phyloP scores from a whole-genome alignment of 805 yeast species.

The Sugiyamaella qingdaonensis region DNA sequence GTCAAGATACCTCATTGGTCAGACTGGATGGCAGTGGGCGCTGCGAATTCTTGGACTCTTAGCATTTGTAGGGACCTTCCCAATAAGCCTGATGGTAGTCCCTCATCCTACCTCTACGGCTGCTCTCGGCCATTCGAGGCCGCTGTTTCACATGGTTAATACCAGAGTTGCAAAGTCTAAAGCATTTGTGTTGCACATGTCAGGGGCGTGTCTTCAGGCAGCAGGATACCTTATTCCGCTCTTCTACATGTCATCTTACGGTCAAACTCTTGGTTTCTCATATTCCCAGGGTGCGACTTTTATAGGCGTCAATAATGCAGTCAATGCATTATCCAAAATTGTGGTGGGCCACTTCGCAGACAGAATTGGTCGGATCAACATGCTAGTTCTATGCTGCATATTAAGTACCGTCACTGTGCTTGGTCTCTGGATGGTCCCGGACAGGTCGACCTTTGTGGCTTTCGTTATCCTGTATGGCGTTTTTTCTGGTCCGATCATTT shows the following conservation, averaged over 20 bases:
- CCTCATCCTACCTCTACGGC: conserved; percentile 9
- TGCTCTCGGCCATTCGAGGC: neutral
- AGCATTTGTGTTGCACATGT: conserved; percentile 17
- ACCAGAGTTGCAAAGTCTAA: conserved; percentile 9
- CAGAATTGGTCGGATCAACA: conserved; percentile 50
- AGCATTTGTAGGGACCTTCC: conserved; percentile 10
- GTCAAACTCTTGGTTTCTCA: conserved; percentile 18
- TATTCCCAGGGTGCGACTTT: conserved; percentile 20
- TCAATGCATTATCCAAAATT: conserved; percentile 33
- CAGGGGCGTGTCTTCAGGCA: conserved; percentile 17
- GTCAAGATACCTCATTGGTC: conserved; percentile 10
- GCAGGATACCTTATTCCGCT: conserved; percentile 22
- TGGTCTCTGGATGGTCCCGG: conserved; percentile 32
- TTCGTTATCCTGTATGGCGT: conserved; percentile 22
- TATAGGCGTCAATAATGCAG: conserved; percentile 22
- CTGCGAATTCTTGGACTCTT: conserved; percentile 18
- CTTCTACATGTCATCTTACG: conserved; percentile 21
- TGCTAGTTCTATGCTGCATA: conserved; percentile 44
- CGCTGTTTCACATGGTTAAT: conserved; percentile 3
- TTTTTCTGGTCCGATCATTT: conserved; percentile 21
- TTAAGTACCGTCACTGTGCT: conserved; percentile 46
- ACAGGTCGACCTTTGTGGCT: conserved; percentile 12
- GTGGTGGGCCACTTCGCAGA: conserved; percentile 54
- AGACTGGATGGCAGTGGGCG: conserved; percentile 21
- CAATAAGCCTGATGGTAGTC: conserved; percentile 14